Evolutionary conservation across 257 asterid species (phyloP).

Genomic region (Capsicum baccatum): DNA sequence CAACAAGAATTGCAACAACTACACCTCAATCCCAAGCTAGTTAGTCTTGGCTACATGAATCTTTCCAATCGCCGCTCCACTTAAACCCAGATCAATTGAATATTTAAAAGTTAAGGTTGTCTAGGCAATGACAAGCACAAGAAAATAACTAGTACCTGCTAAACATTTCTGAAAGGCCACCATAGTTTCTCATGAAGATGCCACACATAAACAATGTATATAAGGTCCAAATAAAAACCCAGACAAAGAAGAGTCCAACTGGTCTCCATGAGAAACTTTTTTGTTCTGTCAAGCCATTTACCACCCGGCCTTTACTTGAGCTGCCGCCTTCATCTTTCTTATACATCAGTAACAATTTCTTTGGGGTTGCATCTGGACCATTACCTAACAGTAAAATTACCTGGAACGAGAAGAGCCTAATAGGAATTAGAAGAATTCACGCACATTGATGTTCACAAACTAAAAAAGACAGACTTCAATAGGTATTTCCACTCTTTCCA

Average conservation of each 20-base stretch:
- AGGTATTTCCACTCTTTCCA: background rate
- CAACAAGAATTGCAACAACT: background rate
- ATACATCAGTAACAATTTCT: constrained; percentile 60
- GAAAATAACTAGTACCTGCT: constrained; percentile 57
- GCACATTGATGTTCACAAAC: background rate
- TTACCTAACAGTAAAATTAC: constrained; percentile 72
- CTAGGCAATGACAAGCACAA: constrained; percentile 20
- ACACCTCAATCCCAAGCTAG: constrained; percentile 2
- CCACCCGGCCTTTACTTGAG: constrained; percentile 41
- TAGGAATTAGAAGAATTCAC: background rate
- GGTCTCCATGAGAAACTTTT: constrained; percentile 56
- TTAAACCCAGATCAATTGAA: background rate
- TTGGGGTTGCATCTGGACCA: constrained; percentile 89
- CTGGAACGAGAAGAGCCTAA: constrained; percentile 47
- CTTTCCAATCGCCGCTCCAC: background rate
- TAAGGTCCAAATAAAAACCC: constrained; percentile 77
- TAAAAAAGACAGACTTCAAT: background rate
- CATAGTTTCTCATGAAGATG: constrained; percentile 71
- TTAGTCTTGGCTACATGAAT: background rate
- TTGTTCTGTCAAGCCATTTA: constrained; percentile 39
- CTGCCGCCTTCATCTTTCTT: constrained; percentile 48
- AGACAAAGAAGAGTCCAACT: constrained; percentile 61
- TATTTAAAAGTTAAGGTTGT: background rate
- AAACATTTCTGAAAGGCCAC: constrained; percentile 83
- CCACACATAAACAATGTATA: constrained; percentile 68